Evolutionary conservation across 2,329 filamentous ascomycete genomes (phyloP).

Genomic region (Neopestalotiopsis sp.): DNA sequence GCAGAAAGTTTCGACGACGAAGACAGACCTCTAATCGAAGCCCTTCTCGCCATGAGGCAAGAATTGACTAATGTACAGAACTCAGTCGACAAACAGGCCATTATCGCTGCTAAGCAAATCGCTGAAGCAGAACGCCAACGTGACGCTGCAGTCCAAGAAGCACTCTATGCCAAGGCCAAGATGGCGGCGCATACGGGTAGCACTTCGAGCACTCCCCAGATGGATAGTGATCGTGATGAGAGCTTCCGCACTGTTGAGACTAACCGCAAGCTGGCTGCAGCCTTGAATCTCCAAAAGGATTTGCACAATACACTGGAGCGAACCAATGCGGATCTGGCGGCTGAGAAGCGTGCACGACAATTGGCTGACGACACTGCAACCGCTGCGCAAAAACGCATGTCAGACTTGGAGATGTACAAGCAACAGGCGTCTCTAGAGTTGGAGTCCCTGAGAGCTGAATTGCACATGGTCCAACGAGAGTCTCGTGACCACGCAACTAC

Average conservation of each 20-base stretch:
- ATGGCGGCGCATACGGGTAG: slow-evolving; percentile 78
- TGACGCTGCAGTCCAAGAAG: slow-evolving; percentile 92
- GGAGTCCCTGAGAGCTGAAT: slow-evolving; percentile 82
- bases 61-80: slow-evolving; percentile 89
- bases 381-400: slow-evolving; percentile 81
- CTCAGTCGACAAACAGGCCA: slow-evolving; percentile 86
- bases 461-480: slow-evolving; percentile 79
- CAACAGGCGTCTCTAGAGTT: slow-evolving; percentile 85
- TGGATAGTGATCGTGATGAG: slow-evolving; percentile 63
- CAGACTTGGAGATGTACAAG: slow-evolving; percentile 82
- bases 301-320: slow-evolving; percentile 78
- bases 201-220: slow-evolving; percentile 62
- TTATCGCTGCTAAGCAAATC: slow-evolving; percentile 84
- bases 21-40: slow-evolving; percentile 89
- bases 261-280: slow-evolving; percentile 80
- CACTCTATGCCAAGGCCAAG: slow-evolving; percentile 92
- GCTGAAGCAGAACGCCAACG: slow-evolving; percentile 94
- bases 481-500: slow-evolving; percentile 82
- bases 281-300: slow-evolving; percentile 79
- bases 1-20: slow-evolving; percentile 88
- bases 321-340: slow-evolving; percentile 72
- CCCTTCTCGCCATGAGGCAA: slow-evolving; percentile 86
- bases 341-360: slow-evolving; percentile 80
- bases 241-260: slow-evolving; percentile 73
- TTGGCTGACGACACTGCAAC: slow-evolving; percentile 87